Evolutionary conservation across 1,139 yeast genomes (phyloP).

Genomic region (Suhomyces anneliseae): DNA sequence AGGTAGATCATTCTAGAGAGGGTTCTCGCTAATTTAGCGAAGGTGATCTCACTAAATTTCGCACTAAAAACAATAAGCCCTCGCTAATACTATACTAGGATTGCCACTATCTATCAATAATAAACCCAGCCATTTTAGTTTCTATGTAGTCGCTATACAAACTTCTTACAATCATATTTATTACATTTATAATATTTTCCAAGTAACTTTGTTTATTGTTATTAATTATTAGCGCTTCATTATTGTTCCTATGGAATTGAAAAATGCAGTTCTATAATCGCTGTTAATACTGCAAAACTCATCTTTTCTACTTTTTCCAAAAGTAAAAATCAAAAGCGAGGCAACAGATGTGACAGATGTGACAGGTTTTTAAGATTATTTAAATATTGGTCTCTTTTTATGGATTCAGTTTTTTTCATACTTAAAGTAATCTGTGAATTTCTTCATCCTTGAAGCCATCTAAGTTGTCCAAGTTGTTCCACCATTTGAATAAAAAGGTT

Average conservation of each 20-base stretch:
- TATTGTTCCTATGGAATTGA: too few species aligned
- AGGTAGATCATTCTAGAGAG: too few species aligned
- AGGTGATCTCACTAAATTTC: too few species aligned
- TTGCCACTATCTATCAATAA: too few species aligned
- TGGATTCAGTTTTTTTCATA: not conserved
- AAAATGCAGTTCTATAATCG: not conserved
- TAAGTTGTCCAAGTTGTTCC: constrained; percentile 70
- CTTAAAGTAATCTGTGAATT: constrained; percentile 47
- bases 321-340: not conserved
- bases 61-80: too few species aligned
- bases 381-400: not conserved
- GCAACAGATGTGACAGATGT: too few species aligned
- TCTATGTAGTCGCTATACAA: too few species aligned
- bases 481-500: constrained; percentile 88
- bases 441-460: constrained; percentile 44
- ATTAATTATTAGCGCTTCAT: not conserved
- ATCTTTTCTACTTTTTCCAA: not conserved
- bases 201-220: not conserved
- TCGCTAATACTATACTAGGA: too few species aligned
- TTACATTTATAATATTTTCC: not conserved
- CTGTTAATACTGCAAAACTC: not conserved
- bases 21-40: too few species aligned
- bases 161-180: too few species aligned
- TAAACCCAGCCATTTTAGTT: too few species aligned
- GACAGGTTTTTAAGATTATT: too few species aligned